phyloP scores from a whole-genome alignment of 2,329 filamentous ascomycete species.

The Calonectria multiphialidica region DNA sequence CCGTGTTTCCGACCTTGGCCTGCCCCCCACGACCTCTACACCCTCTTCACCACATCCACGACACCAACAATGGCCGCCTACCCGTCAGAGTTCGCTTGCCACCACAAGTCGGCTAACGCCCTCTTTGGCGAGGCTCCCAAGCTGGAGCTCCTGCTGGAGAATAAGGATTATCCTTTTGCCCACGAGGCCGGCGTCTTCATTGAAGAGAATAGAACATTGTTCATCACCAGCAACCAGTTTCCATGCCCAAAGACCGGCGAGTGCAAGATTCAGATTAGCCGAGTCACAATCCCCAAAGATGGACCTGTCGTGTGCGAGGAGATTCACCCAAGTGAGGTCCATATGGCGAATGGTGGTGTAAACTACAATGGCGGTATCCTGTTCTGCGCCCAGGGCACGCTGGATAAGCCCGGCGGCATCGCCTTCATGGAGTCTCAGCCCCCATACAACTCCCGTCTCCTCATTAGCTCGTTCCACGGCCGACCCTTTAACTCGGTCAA shows the following conservation, averaged over 20 bases:
- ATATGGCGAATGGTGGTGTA: constrained; percentile 63
- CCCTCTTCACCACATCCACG: neutral
- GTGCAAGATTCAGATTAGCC: constrained; percentile 47
- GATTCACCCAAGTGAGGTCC: constrained; percentile 47
- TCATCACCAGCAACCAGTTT: constrained; percentile 51
- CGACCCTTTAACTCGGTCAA: constrained; percentile 63
- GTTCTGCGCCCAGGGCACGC: constrained; percentile 56
- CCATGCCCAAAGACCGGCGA: constrained; percentile 32
- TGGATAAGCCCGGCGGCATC: constrained; percentile 41
- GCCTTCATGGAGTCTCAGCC: constrained; percentile 47
- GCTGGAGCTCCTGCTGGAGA: constrained; percentile 53
- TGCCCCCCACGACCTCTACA: neutral
- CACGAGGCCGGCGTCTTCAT: constrained; percentile 60
- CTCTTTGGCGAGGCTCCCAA: constrained; percentile 51
- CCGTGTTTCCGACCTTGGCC: neutral
- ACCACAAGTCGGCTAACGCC: constrained; percentile 25
- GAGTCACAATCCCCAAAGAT: constrained; percentile 36
- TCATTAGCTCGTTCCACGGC: constrained; percentile 56
- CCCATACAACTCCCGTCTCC: constrained; percentile 42
- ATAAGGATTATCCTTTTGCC: constrained; percentile 57
- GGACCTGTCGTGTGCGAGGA: constrained; percentile 44
- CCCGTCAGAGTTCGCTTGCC: constrained; percentile 24
- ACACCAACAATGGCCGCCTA: neutral
- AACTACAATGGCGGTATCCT: constrained; percentile 57
- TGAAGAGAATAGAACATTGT: constrained; percentile 41